These are phyloP conservation scores for Psilocybe sp. DNA, from an alignment of 768 basidiomycete species.

Conservation along the genomic window DNA sequence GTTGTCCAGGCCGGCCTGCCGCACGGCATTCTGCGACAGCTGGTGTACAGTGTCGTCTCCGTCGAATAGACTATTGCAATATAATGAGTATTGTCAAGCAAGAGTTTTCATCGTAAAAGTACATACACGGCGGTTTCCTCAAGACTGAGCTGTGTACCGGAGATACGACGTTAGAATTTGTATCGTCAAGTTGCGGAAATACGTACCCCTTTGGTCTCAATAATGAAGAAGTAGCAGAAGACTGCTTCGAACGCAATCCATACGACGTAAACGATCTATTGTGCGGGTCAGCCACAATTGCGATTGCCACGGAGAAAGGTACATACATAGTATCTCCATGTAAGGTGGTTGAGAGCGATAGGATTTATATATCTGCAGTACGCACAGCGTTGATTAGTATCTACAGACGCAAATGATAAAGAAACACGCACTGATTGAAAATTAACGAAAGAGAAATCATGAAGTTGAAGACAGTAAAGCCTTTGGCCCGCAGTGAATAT, in stretches of 20 bases:
- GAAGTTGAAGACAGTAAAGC: constrained; percentile 64
- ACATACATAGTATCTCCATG: constrained; percentile 65
- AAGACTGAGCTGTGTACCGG: constrained; percentile 38
- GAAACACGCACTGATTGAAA: constrained; percentile 52
- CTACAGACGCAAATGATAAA: neutral
- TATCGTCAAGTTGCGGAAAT: neutral
- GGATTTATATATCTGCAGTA: constrained; percentile 48
- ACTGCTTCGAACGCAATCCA: constrained; percentile 54
- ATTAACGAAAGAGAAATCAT: constrained; percentile 59
- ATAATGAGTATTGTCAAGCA: constrained; percentile 2
- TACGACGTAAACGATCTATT: constrained; percentile 45
- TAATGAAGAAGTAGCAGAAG: constrained; percentile 50
- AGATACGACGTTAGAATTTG: neutral
- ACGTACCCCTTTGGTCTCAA: constrained; percentile 48
- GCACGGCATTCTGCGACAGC: constrained; percentile 27
- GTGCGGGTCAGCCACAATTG: neutral
- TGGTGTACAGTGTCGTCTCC: constrained; percentile 44
- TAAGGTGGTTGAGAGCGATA: constrained; percentile 34
- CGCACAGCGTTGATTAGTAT: neutral
- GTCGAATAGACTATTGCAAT: constrained; percentile 44
- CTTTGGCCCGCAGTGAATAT: constrained; percentile 59
- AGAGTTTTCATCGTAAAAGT: neutral
- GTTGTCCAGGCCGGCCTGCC: constrained; percentile 16
- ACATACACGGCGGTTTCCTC: constrained; percentile 58
- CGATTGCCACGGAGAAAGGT: neutral